A percentile compares a stretch with the other conserved stretches of the same genome.
phyloP scores from a whole-genome alignment of 768 basidiomycete genomes.

The Cystobasidium onofrii region DNA sequence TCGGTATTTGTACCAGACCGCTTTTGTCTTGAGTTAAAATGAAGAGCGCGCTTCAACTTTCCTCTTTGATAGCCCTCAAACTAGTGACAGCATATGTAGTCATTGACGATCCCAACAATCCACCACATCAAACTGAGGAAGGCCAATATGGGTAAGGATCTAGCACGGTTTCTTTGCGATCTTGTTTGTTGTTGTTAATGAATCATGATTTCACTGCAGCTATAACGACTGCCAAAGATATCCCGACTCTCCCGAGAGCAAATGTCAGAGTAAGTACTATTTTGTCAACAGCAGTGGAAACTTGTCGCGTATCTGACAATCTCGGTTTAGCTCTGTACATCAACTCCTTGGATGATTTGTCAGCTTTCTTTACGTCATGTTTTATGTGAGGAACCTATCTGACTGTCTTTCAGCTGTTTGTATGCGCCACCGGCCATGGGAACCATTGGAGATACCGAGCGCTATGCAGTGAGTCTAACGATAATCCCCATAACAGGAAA shows the following conservation, averaged over 20 bases:
- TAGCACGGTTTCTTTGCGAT: no score
- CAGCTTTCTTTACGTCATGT: background rate
- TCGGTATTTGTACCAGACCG: no score
- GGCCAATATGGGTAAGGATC: conserved; percentile 34
- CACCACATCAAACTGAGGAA: conserved; percentile 34
- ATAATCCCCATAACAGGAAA: background rate
- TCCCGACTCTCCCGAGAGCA: conserved; percentile 24
- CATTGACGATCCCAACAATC: conserved; percentile 33
- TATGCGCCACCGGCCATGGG: conserved; percentile 33
- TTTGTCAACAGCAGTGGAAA: no score
- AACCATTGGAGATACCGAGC: conserved; percentile 58
- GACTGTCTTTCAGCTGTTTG: conserved; percentile 23
- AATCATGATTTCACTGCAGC: background rate
- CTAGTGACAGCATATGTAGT: background rate
- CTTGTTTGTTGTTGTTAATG: background rate
- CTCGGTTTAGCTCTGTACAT: conserved; percentile 35
- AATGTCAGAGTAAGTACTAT: conserved; percentile 36
- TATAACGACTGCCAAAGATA: conserved; percentile 37
- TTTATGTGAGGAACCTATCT: background rate
- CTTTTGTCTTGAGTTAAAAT: no score
- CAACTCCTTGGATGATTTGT: conserved; percentile 52
- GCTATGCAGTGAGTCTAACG: conserved; percentile 42
- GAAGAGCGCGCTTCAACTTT: background rate
- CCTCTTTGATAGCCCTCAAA: background rate
- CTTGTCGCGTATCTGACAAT: no score